Base-by-base conservation (phyloP, 257 asterid species). In the Nyctanthes arbortristis region DNA sequence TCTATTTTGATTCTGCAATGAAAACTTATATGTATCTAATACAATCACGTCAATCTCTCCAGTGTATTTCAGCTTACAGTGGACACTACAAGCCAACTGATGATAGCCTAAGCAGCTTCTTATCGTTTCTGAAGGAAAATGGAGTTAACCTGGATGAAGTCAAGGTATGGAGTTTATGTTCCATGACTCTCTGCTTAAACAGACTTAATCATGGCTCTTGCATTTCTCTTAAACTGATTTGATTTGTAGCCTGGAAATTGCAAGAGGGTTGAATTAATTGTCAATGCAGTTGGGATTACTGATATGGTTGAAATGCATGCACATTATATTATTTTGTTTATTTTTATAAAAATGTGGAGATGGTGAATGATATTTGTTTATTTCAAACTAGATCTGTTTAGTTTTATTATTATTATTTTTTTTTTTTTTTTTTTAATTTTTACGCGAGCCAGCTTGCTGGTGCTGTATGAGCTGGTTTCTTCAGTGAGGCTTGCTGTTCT, bases 1-100 rank as follows among this genome's bases (percentile, higher is more conserved):
- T 33, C 34, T 18, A 20, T 25, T 47, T 59, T 47, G 37, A 4
- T 22, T 63, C 27, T 65, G 58, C 56, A 25, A 25, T 12, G 30
- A 69, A 27, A 32, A n/a, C n/a, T n/a, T 24, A 36, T 69, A 62
- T 62, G 52, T 54, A 52, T 68, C 74, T 68, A 28, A 72, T 58
- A 27, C 71, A 39, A 60, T 43, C 16, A 61, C 22, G 24, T 69
- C 37, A 27, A 22, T 67, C 2, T 24, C 72, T 73, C 72, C 82
- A 83, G 91, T 72, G 80, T 36, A 80, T 83, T 20, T 74, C 87
- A 61, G 81, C 82, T 56, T 72, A 85, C 39, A 83, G 85, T 54
- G 86, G 88, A 61, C 87, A 83, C 62, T 83, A 85, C 67, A 76
- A 78, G 70, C 85, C 86, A 69, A 76, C 79, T 25, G 82, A 77